Base-by-base conservation (phyloP, 1,284 basidiomycete species). In the Ustilago tritici region DNA sequence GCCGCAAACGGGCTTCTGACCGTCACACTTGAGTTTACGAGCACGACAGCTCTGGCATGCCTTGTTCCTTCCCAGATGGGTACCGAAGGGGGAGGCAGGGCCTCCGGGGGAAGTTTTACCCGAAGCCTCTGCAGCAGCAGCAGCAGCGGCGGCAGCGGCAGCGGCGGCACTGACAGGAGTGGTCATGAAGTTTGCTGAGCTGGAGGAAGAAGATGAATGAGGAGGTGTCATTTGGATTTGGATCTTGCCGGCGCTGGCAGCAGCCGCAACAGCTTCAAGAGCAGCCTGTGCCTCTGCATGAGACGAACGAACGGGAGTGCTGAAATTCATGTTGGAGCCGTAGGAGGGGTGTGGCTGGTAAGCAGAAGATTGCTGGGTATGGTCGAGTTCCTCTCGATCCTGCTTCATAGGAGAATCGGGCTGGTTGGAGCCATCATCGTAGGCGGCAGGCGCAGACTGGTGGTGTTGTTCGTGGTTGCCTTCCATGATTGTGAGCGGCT, bases 11-110 rank as follows among this genome's bases (percentile, higher is more conserved):
- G 80, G 80, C 55, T 78, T 78, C 40, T 73, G 70, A 12, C 80
- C 80, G 53, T 82, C 80, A 47, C 80, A 82, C 54, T 82, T 82
- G 54, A 82, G 76, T 61, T 82, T 82, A 31, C 80, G 79, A 12
- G 80, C 80, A 40, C 80, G 67, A 56, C 80, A 82, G 60, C 76
- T 78, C 56, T 74, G 76, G 56, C 80, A 82, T 12, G 80, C 80
- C 67, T 80, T 73, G 68, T 82, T 82, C 12, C 80, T 61, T 9
- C 80, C 80, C 15, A 82, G 75, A 50, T 82, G 80, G 35, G 75
- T 78, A 43, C 73, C 66, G 52, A 82, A 82, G 56, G 80, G 80
- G 28, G 79, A 75, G 53, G 67, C 56, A 1, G 68, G 23, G 3
- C 41, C 28, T 5, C 61, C 61, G 3, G 66, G 70, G 9, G 74